Conservation (phyloP, 2,329 filamentous ascomycete genomes). For the Meredithiella fracta region DNA sequence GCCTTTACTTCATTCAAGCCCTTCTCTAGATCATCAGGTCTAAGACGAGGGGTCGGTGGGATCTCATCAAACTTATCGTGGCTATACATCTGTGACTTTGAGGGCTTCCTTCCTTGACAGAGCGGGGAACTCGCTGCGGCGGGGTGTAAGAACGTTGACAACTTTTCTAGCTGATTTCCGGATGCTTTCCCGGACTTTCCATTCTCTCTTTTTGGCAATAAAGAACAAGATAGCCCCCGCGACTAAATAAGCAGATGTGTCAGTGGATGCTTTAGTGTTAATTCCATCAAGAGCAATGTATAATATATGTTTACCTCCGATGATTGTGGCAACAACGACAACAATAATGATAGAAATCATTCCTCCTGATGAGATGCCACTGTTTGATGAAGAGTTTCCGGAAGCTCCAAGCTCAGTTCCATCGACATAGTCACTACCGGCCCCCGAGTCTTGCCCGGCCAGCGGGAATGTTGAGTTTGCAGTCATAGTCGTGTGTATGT, state of each 20-base stretch:
- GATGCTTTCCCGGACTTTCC: slow-evolving; percentile 59
- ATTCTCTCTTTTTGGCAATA: slow-evolving; percentile 69
- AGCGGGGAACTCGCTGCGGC: slow-evolving; percentile 44
- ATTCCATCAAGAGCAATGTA: background rate
- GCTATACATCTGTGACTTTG: slow-evolving; percentile 16
- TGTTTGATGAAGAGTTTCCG: slow-evolving; percentile 41
- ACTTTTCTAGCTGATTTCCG: slow-evolving; percentile 50
- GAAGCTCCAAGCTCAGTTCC: slow-evolving; percentile 47
- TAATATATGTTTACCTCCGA: slow-evolving; percentile 42
- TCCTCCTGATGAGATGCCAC: slow-evolving; percentile 50
- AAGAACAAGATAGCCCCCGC: slow-evolving; percentile 54
- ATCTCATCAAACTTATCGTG: slow-evolving; percentile 38
- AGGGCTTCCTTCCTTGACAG: slow-evolving; percentile 30
- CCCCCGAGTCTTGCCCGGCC: slow-evolving; percentile 20
- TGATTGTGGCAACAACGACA: slow-evolving; percentile 47
- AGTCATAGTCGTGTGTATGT: background rate
- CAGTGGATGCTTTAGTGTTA: slow-evolving; percentile 9
- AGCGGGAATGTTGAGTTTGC: slow-evolving; percentile 27
- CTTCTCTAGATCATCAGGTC: slow-evolving; percentile 37
- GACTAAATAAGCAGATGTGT: slow-evolving; percentile 27
- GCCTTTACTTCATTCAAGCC: slow-evolving; percentile 27
- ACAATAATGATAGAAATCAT: slow-evolving; percentile 61
- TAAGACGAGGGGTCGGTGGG: slow-evolving; percentile 40
- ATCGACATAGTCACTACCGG: slow-evolving; percentile 21
- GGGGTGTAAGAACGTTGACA: slow-evolving; percentile 44